Base-by-base conservation (phyloP, 331 rosid species). In the Spiraea crenata region DNA sequence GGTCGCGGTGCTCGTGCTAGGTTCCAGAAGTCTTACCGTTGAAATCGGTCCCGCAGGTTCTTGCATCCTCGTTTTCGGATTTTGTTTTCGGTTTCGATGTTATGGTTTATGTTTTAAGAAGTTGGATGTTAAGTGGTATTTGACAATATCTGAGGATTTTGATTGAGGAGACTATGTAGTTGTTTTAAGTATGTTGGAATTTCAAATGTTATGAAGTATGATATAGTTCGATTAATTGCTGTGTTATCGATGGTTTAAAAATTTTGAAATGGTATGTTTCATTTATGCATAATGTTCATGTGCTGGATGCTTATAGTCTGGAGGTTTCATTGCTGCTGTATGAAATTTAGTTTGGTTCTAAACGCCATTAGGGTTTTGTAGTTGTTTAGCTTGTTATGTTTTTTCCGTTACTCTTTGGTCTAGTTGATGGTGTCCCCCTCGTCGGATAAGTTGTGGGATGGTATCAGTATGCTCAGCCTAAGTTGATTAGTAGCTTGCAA, bases 11-110 rank as follows among this genome's bases (percentile, higher is more conserved):
- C 95, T 25, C 90, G 92, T 20, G 89, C 98, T 0, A 90, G 91
- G 84, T 92, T 92, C 86, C 95, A 92, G 86, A 92, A 92, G 62
- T 92, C 96, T 11, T 92, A 92, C 86, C 98, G 96, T 90, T 92
- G 85, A 64, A 47, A 35, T 15, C 34, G 69, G 55, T 20, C 31
- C 31, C 31, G 31, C 5, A 51, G 73, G 12, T 68, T 69, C 31
- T 72, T 48, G 65, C 7, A 20, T 25, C 48, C 5, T 45, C 9
- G 39, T 75, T 25, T 25, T 45, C 0, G 35, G 51, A 45, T n/a
- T 68, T 38, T 45, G 54, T 48, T 67, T 44, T 1, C 39, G 56
- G 47, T 47, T 67, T 51, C 35, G 19, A 31, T 25, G 7, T 74
- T 58, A n/a, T 56, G 48, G 17, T 13, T 48, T 65, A 57, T 48